Percentiles rank a stretch among this genome's conserved stretches.
Conservation (phyloP, 192 early-diverging fungal species). For the Paraglomus occultum region DNA sequence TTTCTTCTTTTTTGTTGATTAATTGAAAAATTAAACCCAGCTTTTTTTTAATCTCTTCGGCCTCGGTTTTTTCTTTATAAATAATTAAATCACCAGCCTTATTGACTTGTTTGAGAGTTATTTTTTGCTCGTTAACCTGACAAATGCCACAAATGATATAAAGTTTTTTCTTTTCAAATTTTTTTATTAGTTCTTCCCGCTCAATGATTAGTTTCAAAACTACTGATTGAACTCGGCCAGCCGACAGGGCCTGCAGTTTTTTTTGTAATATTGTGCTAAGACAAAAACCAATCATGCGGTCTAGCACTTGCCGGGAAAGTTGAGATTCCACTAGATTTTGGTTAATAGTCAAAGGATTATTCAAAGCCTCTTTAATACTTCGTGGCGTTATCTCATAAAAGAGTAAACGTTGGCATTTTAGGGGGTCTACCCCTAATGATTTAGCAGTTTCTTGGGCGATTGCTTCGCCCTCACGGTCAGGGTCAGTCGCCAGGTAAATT, state of each 20-base stretch:
- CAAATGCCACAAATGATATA: conserved; percentile 26
- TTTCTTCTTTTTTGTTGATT: conserved; percentile 2
- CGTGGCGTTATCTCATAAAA: conserved; percentile 17
- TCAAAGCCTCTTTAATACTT: conserved; percentile 7
- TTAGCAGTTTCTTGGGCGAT: conserved; percentile 11
- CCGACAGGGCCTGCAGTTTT: conserved; percentile 12
- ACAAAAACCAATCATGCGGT: conserved; percentile 27
- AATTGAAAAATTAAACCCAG: conserved; percentile 14
- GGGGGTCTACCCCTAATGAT: not conserved
- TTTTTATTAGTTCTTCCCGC: conserved; percentile 10
- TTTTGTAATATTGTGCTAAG: conserved; percentile 7
- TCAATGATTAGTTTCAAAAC: conserved; percentile 21
- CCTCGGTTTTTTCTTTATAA: conserved; percentile 16
- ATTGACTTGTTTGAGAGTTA: conserved; percentile 4
- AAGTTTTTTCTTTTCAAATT: conserved; percentile 13
- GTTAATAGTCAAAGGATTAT: conserved; percentile 13
- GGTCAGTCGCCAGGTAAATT: conserved; percentile 23
- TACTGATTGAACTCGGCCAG: conserved; percentile 14
- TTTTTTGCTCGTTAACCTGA: conserved; percentile 10
- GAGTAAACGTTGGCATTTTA: conserved; percentile 10
- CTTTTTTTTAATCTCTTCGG: conserved; percentile 11
- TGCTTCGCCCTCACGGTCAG: conserved; percentile 14
- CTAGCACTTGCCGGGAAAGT: conserved; percentile 13
- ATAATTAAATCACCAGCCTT: not conserved
- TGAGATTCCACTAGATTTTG: conserved; percentile 9